phyloP scores from a whole-genome alignment of 148 eudicot species.

The Rhododendron griersonianum region DNA sequence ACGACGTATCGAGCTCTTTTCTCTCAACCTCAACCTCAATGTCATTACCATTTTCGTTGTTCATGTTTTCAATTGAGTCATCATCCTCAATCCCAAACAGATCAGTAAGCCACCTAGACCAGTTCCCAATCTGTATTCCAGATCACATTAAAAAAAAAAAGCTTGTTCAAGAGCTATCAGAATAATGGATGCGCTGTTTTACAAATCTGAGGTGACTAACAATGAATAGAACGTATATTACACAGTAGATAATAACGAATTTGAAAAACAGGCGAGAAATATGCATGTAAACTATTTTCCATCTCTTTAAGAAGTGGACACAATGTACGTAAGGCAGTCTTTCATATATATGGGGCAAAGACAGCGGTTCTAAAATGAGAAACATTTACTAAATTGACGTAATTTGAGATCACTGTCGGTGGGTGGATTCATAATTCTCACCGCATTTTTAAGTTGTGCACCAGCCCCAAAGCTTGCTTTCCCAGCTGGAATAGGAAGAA shows the following conservation, averaged over 20 bases:
- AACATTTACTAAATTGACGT: not conserved
- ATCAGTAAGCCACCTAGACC: conserved; percentile 89
- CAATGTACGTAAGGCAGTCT: not conserved
- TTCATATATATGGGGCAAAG: not conserved
- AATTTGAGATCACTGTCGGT: not conserved
- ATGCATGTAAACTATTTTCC: not conserved
- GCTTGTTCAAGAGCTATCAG: not conserved
- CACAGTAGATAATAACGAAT: not conserved
- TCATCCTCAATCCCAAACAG: conserved; percentile 82
- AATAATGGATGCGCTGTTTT: not conserved
- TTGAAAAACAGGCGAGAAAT: not conserved
- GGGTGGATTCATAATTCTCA: conserved; percentile 26
- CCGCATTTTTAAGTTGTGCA: conserved; percentile 91
- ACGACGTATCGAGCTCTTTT: conserved; percentile 32
- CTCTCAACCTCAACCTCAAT: conserved; percentile 24
- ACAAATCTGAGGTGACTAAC: not conserved
- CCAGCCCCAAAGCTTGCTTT: conserved; percentile 94
- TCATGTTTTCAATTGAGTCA: conserved; percentile 34
- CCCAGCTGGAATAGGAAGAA: conserved; percentile 86
- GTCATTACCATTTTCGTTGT: conserved; percentile 14
- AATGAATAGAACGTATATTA: not conserved
- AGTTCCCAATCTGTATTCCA: conserved; percentile 78
- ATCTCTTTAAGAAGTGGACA: not conserved
- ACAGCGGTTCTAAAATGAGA: not conserved
- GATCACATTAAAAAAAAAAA: not conserved